Evolutionary conservation across 345 rosid species (phyloP), one percentile per base, ranked within the genome.

Genomic region (Hibiscus mutabilis): DNA sequence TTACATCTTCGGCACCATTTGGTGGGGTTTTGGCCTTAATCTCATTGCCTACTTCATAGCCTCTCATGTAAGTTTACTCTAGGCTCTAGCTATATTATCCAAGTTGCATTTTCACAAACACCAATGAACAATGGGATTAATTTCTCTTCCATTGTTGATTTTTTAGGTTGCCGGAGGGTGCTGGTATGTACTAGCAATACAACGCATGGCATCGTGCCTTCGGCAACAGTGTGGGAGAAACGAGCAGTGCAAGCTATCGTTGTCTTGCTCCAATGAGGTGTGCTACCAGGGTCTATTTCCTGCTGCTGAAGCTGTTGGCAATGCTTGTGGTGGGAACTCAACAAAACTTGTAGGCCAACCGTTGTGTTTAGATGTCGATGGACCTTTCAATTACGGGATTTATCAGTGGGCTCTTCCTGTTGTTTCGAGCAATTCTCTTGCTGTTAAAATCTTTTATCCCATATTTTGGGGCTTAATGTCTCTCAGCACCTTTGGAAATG

Each of bases 131-230:
- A 46, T 12, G n/a, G n/a, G 15, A 12, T 18, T 60, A 25, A 2
- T 40, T n/a, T 40, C 15, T n/a, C 46, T 61, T 21, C 55, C 53
- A 13, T 22, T 65, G 5, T 29, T 65, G 31, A 27, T 52, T 52
- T 49, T 49, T 42, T 49, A 88, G 90, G 88, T 84, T 49, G 79
- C 84, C 5, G 93, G 93, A 69, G 93, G 90, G 9, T 86, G 85
- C 69, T 88, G 93, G 93, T 88, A 86, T 56, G 81, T 82, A 11
- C 89, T 88, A 0, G 86, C 87, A 0, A 84, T 76, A 25, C 84
- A 80, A 42, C 80, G 86, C 0, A 84, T 85, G 0, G 79, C 73
- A 22, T 66, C 81, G 2, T 88, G 93, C 61, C 84, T 88, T 22
- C 75, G 70, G 74, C 68, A 75, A 63, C 83, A 80, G 14, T 83